Evolutionary conservation across 768 basidiomycete species (phyloP).

Genomic region (Tulasnella sp.): DNA sequence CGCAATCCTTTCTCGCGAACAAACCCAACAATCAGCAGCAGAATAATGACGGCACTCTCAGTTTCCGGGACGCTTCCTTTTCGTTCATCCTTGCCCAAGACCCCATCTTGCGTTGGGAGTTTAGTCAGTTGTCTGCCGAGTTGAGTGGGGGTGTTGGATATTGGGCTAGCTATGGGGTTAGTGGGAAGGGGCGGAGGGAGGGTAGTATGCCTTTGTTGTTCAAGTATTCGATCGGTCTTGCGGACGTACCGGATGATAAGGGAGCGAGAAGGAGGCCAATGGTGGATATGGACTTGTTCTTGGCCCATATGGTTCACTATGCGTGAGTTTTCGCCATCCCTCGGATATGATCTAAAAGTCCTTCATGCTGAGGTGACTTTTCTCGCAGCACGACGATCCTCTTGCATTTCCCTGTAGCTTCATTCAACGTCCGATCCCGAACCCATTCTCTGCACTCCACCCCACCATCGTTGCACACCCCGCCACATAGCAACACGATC

Average conservation of each 20-base stretch:
- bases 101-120: constrained; percentile 3
- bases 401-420: constrained; percentile 4
- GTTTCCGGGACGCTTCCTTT: not conserved
- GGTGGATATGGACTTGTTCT: constrained; percentile 14
- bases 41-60: not conserved
- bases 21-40: not conserved
- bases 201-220: not conserved
- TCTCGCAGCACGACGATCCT: constrained; percentile 3
- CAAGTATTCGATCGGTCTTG: constrained; percentile 11
- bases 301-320: constrained; percentile 16
- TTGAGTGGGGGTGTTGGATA: constrained; percentile 2
- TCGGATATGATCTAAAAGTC: too few species aligned
- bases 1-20: not conserved
- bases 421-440: not conserved
- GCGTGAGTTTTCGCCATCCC: constrained; percentile 8
- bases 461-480: not conserved
- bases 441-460: not conserved
- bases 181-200: not conserved
- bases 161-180: not conserved
- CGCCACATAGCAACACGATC: not conserved
- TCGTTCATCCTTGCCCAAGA: not conserved
- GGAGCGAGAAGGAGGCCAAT: not conserved
- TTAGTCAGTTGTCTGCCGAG: not conserved
- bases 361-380: not conserved
- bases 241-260: not conserved